Evolutionary conservation across 2,329 filamentous ascomycete species (phyloP).

Genomic region (Penicillium italicum): DNA sequence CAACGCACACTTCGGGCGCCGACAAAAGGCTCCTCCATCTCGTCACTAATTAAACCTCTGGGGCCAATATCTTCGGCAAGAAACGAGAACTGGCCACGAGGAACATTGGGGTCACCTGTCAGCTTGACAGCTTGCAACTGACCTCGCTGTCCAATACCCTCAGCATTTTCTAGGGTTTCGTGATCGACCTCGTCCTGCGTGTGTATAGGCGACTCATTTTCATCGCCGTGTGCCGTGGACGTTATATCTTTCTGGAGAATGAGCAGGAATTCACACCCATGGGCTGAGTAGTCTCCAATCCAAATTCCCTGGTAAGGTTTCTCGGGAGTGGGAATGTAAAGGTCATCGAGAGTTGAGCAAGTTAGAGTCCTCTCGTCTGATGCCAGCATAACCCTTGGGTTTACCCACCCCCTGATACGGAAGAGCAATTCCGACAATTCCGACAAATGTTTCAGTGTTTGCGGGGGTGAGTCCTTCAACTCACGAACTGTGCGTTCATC

Average conservation of each 20-base stretch:
- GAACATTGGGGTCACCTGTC: slow-evolving; percentile 87
- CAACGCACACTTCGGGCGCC: slow-evolving; percentile 71
- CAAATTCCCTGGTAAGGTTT: slow-evolving; percentile 89
- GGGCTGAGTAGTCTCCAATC: slow-evolving; percentile 83
- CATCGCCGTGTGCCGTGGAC: background rate
- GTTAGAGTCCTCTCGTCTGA: too few species aligned
- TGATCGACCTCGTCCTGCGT: slow-evolving; percentile 28
- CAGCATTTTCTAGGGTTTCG: slow-evolving; percentile 45
- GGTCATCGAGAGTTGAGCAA: slow-evolving; percentile 67
- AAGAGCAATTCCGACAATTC: slow-evolving; percentile 66
- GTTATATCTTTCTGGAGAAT: slow-evolving; percentile 67
- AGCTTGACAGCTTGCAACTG: slow-evolving; percentile 81
- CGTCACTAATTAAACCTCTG: slow-evolving; percentile 59
- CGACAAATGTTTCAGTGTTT: slow-evolving; percentile 49
- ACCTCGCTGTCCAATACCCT: slow-evolving; percentile 57
- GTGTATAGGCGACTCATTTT: background rate
- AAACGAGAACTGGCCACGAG: slow-evolving; percentile 80
- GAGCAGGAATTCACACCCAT: slow-evolving; percentile 84
- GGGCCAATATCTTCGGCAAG: slow-evolving; percentile 72
- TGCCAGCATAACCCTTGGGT: too few species aligned
- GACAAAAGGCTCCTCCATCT: slow-evolving; percentile 65
- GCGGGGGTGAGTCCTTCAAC: slow-evolving; percentile 44
- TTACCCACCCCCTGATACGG: slow-evolving; percentile 71
- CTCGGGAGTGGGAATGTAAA: slow-evolving; percentile 75
- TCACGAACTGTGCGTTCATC: slow-evolving; percentile 54